These are phyloP conservation scores for Alternaria gaisen DNA, from an alignment of 2,329 filamentous ascomycete species.

Conservation along the genomic window DNA sequence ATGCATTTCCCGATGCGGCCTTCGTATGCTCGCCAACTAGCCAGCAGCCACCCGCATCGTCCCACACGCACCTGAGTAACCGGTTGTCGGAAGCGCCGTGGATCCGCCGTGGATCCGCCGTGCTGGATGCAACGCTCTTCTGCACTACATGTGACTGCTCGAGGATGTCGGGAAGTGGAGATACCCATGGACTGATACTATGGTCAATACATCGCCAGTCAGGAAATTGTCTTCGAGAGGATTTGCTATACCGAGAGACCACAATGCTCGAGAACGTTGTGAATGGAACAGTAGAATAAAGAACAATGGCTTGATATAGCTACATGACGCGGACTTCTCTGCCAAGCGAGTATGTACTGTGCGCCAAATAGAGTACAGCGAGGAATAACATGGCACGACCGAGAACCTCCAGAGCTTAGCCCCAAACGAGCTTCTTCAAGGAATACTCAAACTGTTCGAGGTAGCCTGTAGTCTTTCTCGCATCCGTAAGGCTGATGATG, in stretches of 20 bases:
- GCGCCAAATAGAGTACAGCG: background rate
- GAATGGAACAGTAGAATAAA: background rate
- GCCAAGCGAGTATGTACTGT: background rate
- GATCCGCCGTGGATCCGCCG: background rate
- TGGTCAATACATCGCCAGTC: background rate
- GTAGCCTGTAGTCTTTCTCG: slow-evolving; percentile 84
- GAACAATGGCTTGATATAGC: background rate
- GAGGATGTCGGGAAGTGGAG: background rate
- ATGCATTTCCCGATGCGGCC: slow-evolving; percentile 8
- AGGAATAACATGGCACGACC: background rate
- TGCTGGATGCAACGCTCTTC: background rate
- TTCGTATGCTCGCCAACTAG: slow-evolving; percentile 6
- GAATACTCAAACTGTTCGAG: slow-evolving; percentile 88
- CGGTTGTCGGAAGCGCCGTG: background rate
- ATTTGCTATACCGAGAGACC: background rate
- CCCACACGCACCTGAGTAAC: slow-evolving; percentile 1
- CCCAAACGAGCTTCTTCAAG: slow-evolving; percentile 94
- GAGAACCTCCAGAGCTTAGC: slow-evolving; percentile 26
- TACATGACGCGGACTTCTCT: background rate
- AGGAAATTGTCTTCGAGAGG: background rate
- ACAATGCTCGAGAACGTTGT: background rate
- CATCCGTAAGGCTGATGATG: slow-evolving; percentile 85
- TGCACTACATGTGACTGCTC: background rate
- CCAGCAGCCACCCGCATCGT: slow-evolving; percentile 4
- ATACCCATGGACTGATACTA: background rate